Conservation (phyloP, 2,329 filamentous ascomycete genomes). For the Colletotrichum godetiae region DNA sequence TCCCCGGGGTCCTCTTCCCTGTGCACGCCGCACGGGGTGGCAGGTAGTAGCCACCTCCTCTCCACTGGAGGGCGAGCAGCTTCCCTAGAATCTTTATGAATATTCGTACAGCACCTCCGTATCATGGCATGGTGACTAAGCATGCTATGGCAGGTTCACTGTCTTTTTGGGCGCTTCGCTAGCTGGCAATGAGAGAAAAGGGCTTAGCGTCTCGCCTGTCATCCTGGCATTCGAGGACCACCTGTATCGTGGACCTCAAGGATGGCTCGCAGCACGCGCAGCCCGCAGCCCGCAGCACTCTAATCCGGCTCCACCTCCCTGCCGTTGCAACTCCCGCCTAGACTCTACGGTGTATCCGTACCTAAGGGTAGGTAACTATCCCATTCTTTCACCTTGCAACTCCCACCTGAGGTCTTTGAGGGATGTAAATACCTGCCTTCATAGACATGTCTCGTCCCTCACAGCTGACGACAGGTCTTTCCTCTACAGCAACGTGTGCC, state of each 20-base stretch:
- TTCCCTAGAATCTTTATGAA: neutral
- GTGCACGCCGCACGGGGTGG: neutral
- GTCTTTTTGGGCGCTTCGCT: neutral
- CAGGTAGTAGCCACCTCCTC: neutral
- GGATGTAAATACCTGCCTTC: neutral
- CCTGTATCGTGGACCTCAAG: neutral
- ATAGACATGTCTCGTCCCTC: neutral
- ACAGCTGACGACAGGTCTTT: neutral
- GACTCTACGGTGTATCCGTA: no score
- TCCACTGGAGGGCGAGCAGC: neutral
- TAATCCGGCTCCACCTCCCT: constrained; percentile 23
- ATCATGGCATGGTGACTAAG: neutral
- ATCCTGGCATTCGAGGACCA: neutral
- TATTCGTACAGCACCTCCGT: neutral
- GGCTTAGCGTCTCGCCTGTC: constrained; percentile 14
- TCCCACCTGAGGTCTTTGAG: neutral
- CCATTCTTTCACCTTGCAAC: neutral
- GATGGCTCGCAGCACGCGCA: constrained; percentile 9
- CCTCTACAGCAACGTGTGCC: neutral
- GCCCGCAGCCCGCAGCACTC: constrained; percentile 1
- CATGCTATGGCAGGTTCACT: neutral
- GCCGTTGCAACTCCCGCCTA: constrained; percentile 11
- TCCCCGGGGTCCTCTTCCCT: neutral
- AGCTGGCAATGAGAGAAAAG: neutral
- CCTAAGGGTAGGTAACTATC: no score